phyloP scores from a whole-genome alignment of 441 rosid genomes.

The Erodium moschatum region DNA sequence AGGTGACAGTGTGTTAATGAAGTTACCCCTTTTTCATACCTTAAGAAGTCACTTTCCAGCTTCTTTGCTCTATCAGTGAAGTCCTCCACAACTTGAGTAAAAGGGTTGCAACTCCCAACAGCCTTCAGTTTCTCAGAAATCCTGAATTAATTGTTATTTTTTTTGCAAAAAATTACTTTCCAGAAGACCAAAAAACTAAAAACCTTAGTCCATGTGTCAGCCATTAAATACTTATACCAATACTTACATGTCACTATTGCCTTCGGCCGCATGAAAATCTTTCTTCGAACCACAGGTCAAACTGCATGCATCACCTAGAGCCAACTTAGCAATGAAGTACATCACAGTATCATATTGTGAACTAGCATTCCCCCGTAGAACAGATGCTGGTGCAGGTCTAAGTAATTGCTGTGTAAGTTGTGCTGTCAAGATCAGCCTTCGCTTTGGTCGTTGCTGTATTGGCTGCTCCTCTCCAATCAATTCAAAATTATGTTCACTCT shows the following conservation, averaged over 20 bases:
- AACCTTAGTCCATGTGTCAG: neutral
- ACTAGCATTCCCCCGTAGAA: constrained; percentile 39
- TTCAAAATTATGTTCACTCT: constrained; percentile 55
- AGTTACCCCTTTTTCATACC: constrained; percentile 26
- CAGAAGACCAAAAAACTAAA: neutral
- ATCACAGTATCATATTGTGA: constrained; percentile 44
- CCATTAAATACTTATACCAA: neutral
- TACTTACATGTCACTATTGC: constrained; percentile 31
- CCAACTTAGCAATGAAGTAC: constrained; percentile 44
- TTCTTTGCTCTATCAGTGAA: constrained; percentile 42
- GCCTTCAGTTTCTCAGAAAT: constrained; percentile 29
- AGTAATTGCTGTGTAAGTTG: constrained; percentile 75
- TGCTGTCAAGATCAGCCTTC: constrained; percentile 59
- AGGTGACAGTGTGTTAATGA: no score
- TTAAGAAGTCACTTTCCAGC: constrained; percentile 47
- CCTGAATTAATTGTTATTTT: constrained; percentile 25
- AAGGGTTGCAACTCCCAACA: constrained; percentile 31
- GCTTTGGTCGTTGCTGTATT: constrained; percentile 36
- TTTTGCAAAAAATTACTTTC: neutral
- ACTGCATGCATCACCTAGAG: constrained; percentile 58
- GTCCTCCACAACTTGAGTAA: constrained; percentile 45
- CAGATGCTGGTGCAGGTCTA: constrained; percentile 37
- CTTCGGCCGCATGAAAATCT: constrained; percentile 19
- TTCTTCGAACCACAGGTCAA: constrained; percentile 23
- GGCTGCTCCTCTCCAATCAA: constrained; percentile 12